Percentiles rank a stretch among this genome's conserved stretches.
These are phyloP conservation scores for Diphasiastrum complanatum DNA, from an alignment of 83 land plant genomes.

Conservation along the genomic window DNA sequence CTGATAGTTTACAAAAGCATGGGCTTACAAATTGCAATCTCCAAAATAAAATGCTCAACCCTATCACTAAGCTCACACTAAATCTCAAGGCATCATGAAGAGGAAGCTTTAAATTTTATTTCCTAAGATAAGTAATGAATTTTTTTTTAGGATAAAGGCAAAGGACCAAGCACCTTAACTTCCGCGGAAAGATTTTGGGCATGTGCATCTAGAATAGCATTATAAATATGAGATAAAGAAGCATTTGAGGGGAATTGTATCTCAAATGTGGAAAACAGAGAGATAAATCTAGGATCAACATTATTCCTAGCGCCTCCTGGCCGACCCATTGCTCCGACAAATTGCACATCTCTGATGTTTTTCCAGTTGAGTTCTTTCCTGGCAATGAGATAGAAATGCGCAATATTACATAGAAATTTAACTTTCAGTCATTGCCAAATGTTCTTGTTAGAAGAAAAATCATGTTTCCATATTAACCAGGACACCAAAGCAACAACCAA, in stretches of 20 bases:
- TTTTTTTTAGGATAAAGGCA: background rate
- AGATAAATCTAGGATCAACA: slow-evolving; percentile 40
- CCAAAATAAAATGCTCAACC: background rate
- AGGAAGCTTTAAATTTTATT: too few relatives aligned
- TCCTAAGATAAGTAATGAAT: background rate
- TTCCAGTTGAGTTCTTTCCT: slow-evolving; percentile 46
- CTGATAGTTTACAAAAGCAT: too few relatives aligned
- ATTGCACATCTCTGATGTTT: slow-evolving; percentile 30
- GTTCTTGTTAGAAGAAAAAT: too few relatives aligned
- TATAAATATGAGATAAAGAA: slow-evolving; percentile 28
- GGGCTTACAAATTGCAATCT: too few relatives aligned
- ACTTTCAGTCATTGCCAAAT: too few relatives aligned
- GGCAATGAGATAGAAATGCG: background rate
- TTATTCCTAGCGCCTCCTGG: slow-evolving; percentile 43
- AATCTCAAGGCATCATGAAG: too few relatives aligned
- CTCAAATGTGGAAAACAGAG: slow-evolving; percentile 30
- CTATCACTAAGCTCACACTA: too few relatives aligned
- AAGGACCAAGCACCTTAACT: slow-evolving; percentile 15
- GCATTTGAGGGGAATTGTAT: slow-evolving; percentile 32
- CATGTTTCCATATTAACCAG: too few relatives aligned
- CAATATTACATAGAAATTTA: background rate
- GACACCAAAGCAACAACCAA: too few relatives aligned
- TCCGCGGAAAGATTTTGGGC: slow-evolving; percentile 25
- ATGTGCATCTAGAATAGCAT: slow-evolving; percentile 32
- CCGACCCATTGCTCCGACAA: slow-evolving; percentile 38